Base-by-base conservation (phyloP, 177 flowering plant genomes). In the Vitis hybrid region DNA sequence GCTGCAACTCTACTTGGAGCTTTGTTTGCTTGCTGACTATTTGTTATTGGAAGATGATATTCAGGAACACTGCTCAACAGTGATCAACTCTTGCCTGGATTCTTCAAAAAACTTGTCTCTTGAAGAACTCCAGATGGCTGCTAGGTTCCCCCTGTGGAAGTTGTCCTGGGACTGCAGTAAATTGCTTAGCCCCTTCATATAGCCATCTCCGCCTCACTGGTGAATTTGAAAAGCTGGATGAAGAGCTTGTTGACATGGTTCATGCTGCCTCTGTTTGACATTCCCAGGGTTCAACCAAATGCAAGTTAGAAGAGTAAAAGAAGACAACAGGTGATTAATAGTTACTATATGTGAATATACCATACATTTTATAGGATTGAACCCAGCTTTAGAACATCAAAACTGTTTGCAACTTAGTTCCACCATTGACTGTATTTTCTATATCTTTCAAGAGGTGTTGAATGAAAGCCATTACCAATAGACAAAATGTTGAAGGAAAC, bases 11-110 rank as follows among this genome's bases (percentile, higher is more conserved):
- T 94, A 86, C 65, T 24, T 91, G 48, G 97, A 94, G 78, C 93
- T 92, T 52, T 87, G 81, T 69, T 87, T 88, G 88, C 89, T 94
- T 52, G 83, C 92, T 51, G 93, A 89, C 16, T 84, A 80, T 68
- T 94, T 94, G 98, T 56, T 82, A 58, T 73, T 92, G 76, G 86
- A 84, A 60, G 90, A 89, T 35, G 69, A 24, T 24, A 24, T 94
- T 62, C 74, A 82, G 52, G 82, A 86, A 67, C 81, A 75, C 7
- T 81, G 93, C 70, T 77, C 55, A 21, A 21, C 59, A 59, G 78
- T 89, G 49, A 66, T 88, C 27, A 67, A 69, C 14, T 86, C 91
- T 56, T 80, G 81, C 72, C 74, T 92, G 59, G 80, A 79, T 40
- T 81, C 90, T 18, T 66, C 79, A 14, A 56, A 52, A 51, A 49